Evolutionary conservation across 495 filamentous ascomycete species (phyloP).

Genomic region (Lepidopterella palustris): DNA sequence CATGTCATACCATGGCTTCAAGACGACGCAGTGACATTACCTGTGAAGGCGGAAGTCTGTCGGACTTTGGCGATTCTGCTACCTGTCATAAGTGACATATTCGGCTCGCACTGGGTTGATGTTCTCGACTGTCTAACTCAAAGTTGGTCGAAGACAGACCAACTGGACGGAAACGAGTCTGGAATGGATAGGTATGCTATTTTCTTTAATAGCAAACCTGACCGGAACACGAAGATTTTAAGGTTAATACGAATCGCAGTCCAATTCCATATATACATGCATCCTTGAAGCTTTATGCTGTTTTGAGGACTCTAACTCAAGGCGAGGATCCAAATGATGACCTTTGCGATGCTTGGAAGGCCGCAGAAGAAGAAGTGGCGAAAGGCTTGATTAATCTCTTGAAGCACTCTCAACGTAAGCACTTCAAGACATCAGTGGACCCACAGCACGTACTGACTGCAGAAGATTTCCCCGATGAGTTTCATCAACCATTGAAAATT

Average conservation of each 20-base stretch:
- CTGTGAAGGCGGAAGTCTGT: constrained; percentile 54
- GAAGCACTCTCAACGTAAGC: constrained; percentile 30
- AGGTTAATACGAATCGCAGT: constrained; percentile 1
- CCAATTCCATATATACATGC: constrained; percentile 56
- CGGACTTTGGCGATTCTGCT: constrained; percentile 59
- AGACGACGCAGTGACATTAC: constrained; percentile 39
- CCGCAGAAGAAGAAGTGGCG: constrained; percentile 44
- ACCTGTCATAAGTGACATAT: constrained; percentile 65
- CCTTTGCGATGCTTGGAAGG: constrained; percentile 63
- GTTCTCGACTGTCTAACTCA: constrained; percentile 48
- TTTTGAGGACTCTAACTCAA: constrained; percentile 47
- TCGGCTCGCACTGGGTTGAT: constrained; percentile 78
- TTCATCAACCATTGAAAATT: constrained; percentile 59
- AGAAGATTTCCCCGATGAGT: constrained; percentile 40
- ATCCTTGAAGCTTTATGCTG: constrained; percentile 63
- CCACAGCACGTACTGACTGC: constrained; percentile 17
- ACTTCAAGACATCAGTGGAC: constrained; percentile 3
- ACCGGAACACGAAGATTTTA: background rate
- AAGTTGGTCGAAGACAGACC: constrained; percentile 21
- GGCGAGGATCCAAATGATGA: constrained; percentile 72
- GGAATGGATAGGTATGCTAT: constrained; percentile 13
- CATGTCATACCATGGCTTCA: constrained; percentile 66
- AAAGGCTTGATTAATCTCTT: constrained; percentile 57
- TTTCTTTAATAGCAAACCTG: background rate
- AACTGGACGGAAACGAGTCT: constrained; percentile 7